Percentiles rank a stretch among this genome's conserved stretches.
These are phyloP conservation scores for Tetrapisispora nanseiensis DNA, from an alignment of 805 yeast species.

Conservation along the genomic window DNA sequence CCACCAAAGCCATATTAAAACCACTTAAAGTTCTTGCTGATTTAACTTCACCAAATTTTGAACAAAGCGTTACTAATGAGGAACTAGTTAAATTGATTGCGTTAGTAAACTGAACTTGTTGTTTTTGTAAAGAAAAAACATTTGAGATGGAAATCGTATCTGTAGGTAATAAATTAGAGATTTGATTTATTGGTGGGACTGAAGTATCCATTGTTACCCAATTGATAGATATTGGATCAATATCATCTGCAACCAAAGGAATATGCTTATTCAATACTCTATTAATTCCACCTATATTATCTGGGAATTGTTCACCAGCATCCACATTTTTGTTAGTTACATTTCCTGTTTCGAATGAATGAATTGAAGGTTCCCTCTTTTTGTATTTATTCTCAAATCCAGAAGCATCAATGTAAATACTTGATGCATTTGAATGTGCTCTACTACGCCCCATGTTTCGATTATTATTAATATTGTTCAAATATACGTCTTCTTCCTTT, in stretches of 20 bases:
- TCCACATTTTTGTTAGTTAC: neutral
- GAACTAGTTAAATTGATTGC: constrained; percentile 34
- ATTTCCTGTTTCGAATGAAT: constrained; percentile 7
- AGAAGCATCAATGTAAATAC: constrained; percentile 26
- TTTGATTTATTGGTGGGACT: constrained; percentile 64
- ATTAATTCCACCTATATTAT: neutral
- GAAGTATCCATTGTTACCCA: constrained; percentile 65
- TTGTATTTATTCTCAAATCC: constrained; percentile 11
- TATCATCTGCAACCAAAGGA: constrained; percentile 43
- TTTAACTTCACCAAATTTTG: constrained; percentile 51
- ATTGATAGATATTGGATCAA: constrained; percentile 47
- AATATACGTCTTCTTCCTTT: constrained; percentile 3
- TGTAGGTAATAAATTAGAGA: constrained; percentile 63
- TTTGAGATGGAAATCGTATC: constrained; percentile 70
- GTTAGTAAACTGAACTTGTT: constrained; percentile 45
- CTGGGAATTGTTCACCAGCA: neutral
- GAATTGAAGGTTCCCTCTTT: constrained; percentile 5
- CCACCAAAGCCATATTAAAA: constrained; percentile 50
- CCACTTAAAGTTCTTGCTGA: constrained; percentile 52
- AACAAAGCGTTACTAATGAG: constrained; percentile 50
- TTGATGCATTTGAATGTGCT: constrained; percentile 28
- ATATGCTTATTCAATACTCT: constrained; percentile 13
- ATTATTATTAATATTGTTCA: constrained; percentile 1
- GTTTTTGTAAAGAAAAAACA: constrained; percentile 34
- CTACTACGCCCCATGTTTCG: constrained; percentile 16